phyloP scores from a whole-genome alignment of 2,329 filamentous ascomycete species.

The Fusarium miscanthi region DNA sequence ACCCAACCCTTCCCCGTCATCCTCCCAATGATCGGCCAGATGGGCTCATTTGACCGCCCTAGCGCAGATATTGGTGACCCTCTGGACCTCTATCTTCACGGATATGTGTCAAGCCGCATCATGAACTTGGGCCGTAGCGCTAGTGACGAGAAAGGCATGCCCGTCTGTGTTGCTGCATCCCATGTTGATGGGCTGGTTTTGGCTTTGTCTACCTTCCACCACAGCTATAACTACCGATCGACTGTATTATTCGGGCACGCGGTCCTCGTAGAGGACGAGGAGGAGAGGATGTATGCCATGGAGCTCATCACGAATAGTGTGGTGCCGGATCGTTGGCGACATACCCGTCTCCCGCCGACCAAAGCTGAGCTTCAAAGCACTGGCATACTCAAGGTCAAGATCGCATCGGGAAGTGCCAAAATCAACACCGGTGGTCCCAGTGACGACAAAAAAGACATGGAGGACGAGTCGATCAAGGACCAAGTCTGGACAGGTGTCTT shows the following conservation, averaged over 20 bases:
- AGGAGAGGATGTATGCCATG: constrained; percentile 84
- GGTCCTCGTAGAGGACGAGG: constrained; percentile 70
- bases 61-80: constrained; percentile 71
- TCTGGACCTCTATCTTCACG: constrained; percentile 83
- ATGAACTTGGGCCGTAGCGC: constrained; percentile 68
- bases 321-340: constrained; percentile 74
- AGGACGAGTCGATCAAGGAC: constrained; percentile 54
- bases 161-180: constrained; percentile 77
- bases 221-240: constrained; percentile 89
- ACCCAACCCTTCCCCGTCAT: constrained; percentile 78
- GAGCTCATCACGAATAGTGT: constrained; percentile 80
- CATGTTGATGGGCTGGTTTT: constrained; percentile 84
- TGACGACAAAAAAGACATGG: constrained; percentile 63
- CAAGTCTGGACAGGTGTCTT: constrained; percentile 67
- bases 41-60: constrained; percentile 76
- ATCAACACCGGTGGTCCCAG: constrained; percentile 71
- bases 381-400: constrained; percentile 74
- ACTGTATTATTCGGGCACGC: constrained; percentile 82
- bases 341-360: constrained; percentile 76
- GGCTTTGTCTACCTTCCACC: constrained; percentile 80
- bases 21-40: constrained; percentile 87
- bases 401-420: constrained; percentile 81
- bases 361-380: constrained; percentile 80
- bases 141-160: constrained; percentile 61
- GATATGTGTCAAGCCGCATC: constrained; percentile 82